Evolutionary conservation across 441 rosid genomes (phyloP).

Genomic region (Erodium texanum): DNA sequence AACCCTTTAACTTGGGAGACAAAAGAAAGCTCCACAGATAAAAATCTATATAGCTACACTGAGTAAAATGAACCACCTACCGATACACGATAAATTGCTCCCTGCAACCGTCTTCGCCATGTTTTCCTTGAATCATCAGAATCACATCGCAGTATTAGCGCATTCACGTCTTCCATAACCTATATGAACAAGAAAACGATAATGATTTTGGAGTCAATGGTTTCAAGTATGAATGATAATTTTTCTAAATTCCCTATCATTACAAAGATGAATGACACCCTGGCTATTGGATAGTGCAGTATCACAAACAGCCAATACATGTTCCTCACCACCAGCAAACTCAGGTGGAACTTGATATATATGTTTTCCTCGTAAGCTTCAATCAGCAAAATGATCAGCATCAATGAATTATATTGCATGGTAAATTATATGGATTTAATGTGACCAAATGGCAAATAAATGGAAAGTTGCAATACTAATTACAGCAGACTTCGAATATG

Average conservation of each 20-base stretch:
- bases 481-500: not conserved
- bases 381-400: conserved; percentile 15
- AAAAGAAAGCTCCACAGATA: not conserved
- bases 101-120: conserved; percentile 90
- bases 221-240: conserved; percentile 7
- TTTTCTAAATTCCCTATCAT: not conserved
- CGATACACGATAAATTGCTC: conserved; percentile 86
- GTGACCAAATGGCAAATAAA: not conserved
- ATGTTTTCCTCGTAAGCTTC: conserved; percentile 86
- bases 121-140: conserved; percentile 60
- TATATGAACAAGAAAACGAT: conserved; percentile 23
- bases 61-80: conserved; percentile 34
- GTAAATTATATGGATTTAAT: not conserved
- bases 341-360: conserved; percentile 60
- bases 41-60: not conserved
- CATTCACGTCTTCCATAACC: conserved; percentile 85
- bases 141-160: conserved; percentile 63
- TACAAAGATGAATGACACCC: conserved; percentile 30
- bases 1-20: not conserved
- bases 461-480: not conserved
- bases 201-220: conserved; percentile 7
- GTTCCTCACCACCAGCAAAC: conserved; percentile 60
- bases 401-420: not conserved
- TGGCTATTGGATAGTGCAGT: conserved; percentile 49
- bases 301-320: conserved; percentile 70